Conservation (phyloP, 2,329 filamentous ascomycete genomes). For the Fusarium vanettenii region DNA sequence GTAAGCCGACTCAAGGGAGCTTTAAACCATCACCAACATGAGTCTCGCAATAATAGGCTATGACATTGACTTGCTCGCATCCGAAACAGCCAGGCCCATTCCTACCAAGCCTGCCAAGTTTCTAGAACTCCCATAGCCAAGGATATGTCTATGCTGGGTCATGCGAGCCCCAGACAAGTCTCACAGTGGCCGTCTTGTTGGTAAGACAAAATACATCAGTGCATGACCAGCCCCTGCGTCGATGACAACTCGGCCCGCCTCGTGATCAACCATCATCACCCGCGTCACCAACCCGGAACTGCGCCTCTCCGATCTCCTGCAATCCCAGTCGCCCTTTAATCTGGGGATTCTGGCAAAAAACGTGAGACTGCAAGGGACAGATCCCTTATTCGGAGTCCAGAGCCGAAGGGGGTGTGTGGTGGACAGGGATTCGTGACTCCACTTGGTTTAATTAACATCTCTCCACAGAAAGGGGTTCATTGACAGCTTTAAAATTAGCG, state of each 20-base stretch:
- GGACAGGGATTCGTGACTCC: conserved; percentile 14
- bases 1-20: not conserved
- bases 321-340: conserved; percentile 19
- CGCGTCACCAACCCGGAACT: conserved; percentile 18
- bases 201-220: not conserved
- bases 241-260: not conserved
- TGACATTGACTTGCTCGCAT: not conserved
- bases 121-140: not conserved
- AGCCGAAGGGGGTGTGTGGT: not conserved
- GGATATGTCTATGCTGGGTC: conserved; percentile 2
- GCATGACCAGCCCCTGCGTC: not conserved
- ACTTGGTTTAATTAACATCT: conserved; percentile 42
- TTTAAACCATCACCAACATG: not conserved
- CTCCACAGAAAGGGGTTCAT: conserved; percentile 34
- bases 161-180: not conserved
- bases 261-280: not conserved
- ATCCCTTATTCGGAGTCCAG: conserved; percentile 2
- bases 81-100: not conserved
- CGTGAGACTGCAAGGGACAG: conserved; percentile 1
- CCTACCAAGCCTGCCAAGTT: not conserved
- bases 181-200: not conserved
- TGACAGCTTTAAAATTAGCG: not conserved
- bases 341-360: conserved; percentile 10
- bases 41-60: not conserved
- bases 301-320: conserved; percentile 38